Evolutionary conservation across 441 rosid species (phyloP), one percentile per base, ranked within the genome.

Genomic region (Macaranga tanarius): DNA sequence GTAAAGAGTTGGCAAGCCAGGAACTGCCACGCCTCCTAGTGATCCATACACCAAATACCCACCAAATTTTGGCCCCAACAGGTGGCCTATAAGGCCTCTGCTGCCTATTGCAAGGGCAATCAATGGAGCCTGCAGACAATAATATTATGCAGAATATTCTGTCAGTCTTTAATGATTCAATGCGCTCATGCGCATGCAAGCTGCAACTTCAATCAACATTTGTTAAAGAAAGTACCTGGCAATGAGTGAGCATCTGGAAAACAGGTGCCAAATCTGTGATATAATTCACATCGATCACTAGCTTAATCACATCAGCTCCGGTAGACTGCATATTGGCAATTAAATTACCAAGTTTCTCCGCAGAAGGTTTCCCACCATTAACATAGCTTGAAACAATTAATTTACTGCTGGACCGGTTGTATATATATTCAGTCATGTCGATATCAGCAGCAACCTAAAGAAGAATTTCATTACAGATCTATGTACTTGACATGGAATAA

Each of bases 21-120:
- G 87, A 60, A 86, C 81, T 19, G 90, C 77, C 23, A 77, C 83
- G 0, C 69, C 80, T 42, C 84, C 83, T 70, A 82, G 70, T 3
- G 91, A 74, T 68, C 90, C 91, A 73, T 85, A 87, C 44, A 88
- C 86, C 28, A 89, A 83, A 84, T 69, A 80, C 23, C 90, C 85
- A 13, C 93, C 93, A 69, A 73, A 89, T 78, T 89, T 89, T 17
- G 93, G 83, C 45, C 81, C 68, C 75, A 89, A 79, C 51, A 87
- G 58, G 71, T 87, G 81, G 61, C 89, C 84, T 55, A 89, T 87
- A 17, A 87, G 76, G 13, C 91, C 93, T 67, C 84, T 86, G 71
- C 84, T 88, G 19, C 88, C 91, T 80, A 80, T 84, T 7, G 76
- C 84, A 38, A 79, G 69, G 55, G 84, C 89, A 71, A 87, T 81